These are phyloP conservation scores for Hippophae tibetana DNA, from an alignment of 306 rosid genomes.

Conservation along the genomic window DNA sequence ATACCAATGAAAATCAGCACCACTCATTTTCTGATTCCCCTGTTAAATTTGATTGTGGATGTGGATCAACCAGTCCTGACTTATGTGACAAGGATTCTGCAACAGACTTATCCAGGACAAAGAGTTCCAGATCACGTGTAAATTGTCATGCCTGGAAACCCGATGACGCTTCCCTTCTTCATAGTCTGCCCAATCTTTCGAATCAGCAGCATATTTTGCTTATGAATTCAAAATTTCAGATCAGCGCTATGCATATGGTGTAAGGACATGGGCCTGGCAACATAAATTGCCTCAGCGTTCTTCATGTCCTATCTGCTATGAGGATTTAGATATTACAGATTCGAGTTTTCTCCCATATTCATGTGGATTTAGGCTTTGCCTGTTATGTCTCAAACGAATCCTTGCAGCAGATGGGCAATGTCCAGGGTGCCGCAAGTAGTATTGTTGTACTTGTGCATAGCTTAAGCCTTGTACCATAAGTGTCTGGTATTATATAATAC, in stretches of 20 bases:
- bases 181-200: constrained; percentile 36
- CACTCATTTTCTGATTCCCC: constrained; percentile 13
- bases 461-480: no score
- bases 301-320: constrained; percentile 50
- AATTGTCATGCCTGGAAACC: constrained; percentile 42
- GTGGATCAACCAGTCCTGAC: constrained; percentile 1
- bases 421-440: constrained; percentile 49
- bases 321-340: constrained; percentile 53
- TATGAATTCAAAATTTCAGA: constrained; percentile 15
- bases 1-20: constrained; percentile 14
- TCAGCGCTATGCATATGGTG: constrained; percentile 24
- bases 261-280: constrained; percentile 37
- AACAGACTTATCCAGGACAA: constrained; percentile 4
- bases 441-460: constrained; percentile 18
- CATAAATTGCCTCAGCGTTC: constrained; percentile 28
- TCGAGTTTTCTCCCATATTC: constrained; percentile 46
- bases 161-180: constrained; percentile 45
- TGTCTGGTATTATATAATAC: no score
- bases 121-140: constrained; percentile 12
- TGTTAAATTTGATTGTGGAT: constrained; percentile 7
- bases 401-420: constrained; percentile 45
- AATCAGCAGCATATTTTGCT: constrained; percentile 14
- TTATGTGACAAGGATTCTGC: constrained; percentile 6
- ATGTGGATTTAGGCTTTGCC: constrained; percentile 48
- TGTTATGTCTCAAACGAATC: constrained; percentile 53